Evolutionary conservation across 2,329 filamentous ascomycete genomes (phyloP), one percentile per base, ranked within the genome.

Genomic region (Cordyceps cateniannulata): DNA sequence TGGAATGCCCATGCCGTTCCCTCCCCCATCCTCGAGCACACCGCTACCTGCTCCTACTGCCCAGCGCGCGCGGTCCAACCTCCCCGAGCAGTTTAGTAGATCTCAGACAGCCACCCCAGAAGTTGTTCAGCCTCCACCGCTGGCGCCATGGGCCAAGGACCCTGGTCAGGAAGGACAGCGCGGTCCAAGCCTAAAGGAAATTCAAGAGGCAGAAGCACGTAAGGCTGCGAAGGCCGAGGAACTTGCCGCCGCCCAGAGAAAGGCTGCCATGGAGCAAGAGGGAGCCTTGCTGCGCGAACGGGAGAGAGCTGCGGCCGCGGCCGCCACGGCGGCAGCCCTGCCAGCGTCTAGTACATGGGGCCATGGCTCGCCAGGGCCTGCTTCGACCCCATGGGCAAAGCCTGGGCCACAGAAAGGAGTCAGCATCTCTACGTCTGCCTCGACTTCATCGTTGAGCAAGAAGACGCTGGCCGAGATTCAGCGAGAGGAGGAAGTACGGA

Each of bases 381-480:
- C 85, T n/a, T 76, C 79, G 1, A 84, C 80, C 68, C 85, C 87
- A 0, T 91, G 89, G 89, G 76, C 82, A 20, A 91, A 90, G 73
- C 85, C 87, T 3, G 74, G 77, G 1, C 74, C 78, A 3, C 68
- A 71, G 48, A 85, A 84, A 70, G 70, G 69, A 1, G 67, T 69
- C 3, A 59, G 62, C 10, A 52, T 67, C 14, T 58, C 62, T 16
- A 57, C 49, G 3, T 50, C 51, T 5, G 35, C 40, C 25, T 45
- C 61, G 3, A 9, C 51, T 18, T 57, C 72, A 1, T 55, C 69
- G 10, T 64, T 76, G 68, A 72, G 77, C 76, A 95, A 96, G 80
- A 97, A 97, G 83, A 96, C 92, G 0, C 80, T 98, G 49, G 91
- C 92, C 25, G 93, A 98, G 66, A 98, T 99, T 62, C 95, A 98